Percentiles rank a stretch among this genome's conserved stretches.
Conservation (phyloP, 2,329 filamentous ascomycete species). For the Alternaria conjuncta region DNA sequence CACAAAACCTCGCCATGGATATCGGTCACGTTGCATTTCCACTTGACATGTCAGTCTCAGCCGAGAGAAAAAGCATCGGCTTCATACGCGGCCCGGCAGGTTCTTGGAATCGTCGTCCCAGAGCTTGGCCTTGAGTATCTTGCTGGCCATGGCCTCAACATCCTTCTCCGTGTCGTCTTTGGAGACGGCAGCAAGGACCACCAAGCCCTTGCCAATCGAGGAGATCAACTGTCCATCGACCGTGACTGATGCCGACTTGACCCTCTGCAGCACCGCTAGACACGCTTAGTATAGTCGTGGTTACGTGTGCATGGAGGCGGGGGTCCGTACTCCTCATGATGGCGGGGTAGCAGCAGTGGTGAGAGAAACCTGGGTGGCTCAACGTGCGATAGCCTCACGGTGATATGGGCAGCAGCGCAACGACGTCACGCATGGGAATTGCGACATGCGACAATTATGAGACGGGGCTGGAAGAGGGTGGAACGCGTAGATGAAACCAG, state of each 20-base stretch:
- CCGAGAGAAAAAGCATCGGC: neutral
- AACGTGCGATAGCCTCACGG: neutral
- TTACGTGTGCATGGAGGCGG: slow-evolving; percentile 5
- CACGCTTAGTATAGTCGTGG: slow-evolving; percentile 24
- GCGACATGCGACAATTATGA: slow-evolving; percentile 1
- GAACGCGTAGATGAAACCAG: slow-evolving; percentile 17
- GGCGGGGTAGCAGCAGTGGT: slow-evolving; percentile 15
- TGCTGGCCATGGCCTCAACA: slow-evolving; percentile 79
- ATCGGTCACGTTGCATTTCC: slow-evolving; percentile 89
- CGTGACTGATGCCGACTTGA: slow-evolving; percentile 93
- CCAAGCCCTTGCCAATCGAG: slow-evolving; percentile 84
- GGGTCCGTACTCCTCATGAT: slow-evolving; percentile 30
- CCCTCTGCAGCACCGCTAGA: slow-evolving; percentile 87
- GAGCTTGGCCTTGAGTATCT: slow-evolving; percentile 86
- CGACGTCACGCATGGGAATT: slow-evolving; percentile 15
- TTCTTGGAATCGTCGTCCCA: slow-evolving; percentile 82
- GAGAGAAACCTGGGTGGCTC: neutral
- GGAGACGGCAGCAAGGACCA: slow-evolving; percentile 90
- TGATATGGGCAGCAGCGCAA: neutral
- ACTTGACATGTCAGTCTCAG: slow-evolving; percentile 59
- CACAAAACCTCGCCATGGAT: slow-evolving; percentile 93
- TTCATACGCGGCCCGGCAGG: slow-evolving; percentile 61
- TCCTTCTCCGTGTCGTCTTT: slow-evolving; percentile 91
- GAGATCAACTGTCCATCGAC: slow-evolving; percentile 91
- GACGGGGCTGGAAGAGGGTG: slow-evolving; percentile 10